Percentiles rank a stretch among this genome's conserved stretches.
Conservation (phyloP, 2,329 filamentous ascomycete species). For the Venturia aucupariae region DNA sequence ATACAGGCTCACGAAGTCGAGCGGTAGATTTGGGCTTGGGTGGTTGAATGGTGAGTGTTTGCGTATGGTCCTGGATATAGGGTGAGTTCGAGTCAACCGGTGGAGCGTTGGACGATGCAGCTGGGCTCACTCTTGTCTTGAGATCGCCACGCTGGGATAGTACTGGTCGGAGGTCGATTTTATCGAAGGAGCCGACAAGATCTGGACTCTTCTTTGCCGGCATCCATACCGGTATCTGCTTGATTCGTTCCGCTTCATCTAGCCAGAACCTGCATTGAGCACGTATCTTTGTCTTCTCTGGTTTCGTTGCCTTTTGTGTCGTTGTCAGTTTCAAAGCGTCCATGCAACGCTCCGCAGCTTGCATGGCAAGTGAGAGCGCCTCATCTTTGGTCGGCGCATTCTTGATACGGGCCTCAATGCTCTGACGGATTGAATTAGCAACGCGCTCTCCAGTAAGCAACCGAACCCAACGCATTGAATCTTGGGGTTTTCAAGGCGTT, state of each 20-base stretch:
- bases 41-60: not conserved
- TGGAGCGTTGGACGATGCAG: not conserved
- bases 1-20: slow-evolving; percentile 34
- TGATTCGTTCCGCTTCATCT: slow-evolving; percentile 65
- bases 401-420: slow-evolving; percentile 6
- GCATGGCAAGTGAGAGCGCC: slow-evolving; percentile 66
- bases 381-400: slow-evolving; percentile 41
- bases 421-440: slow-evolving; percentile 1
- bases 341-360: slow-evolving; percentile 74
- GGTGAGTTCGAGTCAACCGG: not conserved
- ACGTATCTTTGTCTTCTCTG: slow-evolving; percentile 58
- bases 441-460: not conserved
- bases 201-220: not conserved
- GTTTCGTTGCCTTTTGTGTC: slow-evolving; percentile 42
- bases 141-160: not conserved
- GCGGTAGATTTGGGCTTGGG: not conserved
- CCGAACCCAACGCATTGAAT: not conserved
- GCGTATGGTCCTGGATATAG: not conserved
- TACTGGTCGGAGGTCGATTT: not conserved
- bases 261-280: slow-evolving; percentile 62
- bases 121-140: not conserved
- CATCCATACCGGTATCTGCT: slow-evolving; percentile 28
- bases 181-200: not conserved
- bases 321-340: slow-evolving; percentile 46
- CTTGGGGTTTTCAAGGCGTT: not conserved